Percentiles rank a stretch among this genome's conserved stretches.
These are phyloP conservation scores for Linum lewisii DNA, from an alignment of 345 rosid species.

Conservation along the genomic window DNA sequence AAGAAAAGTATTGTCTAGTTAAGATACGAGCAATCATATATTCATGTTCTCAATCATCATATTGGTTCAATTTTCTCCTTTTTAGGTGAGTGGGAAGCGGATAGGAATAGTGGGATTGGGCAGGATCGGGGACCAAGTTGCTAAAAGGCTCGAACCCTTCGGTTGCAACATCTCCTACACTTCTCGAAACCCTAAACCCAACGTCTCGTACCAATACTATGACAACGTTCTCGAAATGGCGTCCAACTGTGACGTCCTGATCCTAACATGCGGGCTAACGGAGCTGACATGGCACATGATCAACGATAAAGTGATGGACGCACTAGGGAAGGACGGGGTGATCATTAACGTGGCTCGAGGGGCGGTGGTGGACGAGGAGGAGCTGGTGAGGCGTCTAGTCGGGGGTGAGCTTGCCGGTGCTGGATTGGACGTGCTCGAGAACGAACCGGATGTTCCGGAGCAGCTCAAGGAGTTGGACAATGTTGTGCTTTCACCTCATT, in stretches of 20 bases:
- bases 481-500: slow-evolving; percentile 13
- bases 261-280: slow-evolving; percentile 5
- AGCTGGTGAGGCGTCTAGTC: slow-evolving; percentile 4
- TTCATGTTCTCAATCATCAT: too few relatives aligned
- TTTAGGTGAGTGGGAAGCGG: slow-evolving; percentile 15
- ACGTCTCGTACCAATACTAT: background rate
- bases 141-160: slow-evolving; percentile 13
- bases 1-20: too few relatives aligned
- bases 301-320: slow-evolving; percentile 2
- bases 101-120: slow-evolving; percentile 21
- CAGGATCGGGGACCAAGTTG: slow-evolving; percentile 12
- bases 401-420: slow-evolving; percentile 13
- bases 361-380: slow-evolving; percentile 6
- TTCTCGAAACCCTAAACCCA: slow-evolving; percentile 4
- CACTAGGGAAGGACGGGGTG: background rate
- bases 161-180: slow-evolving; percentile 7
- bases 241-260: background rate
- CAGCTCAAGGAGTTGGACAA: slow-evolving; percentile 6
- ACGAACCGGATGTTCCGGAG: slow-evolving; percentile 10
- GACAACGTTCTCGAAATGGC: background rate
- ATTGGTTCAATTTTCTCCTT: too few relatives aligned
- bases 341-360: slow-evolving; percentile 11
- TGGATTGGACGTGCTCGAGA: slow-evolving; percentile 13
- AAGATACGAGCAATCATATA: too few relatives aligned
- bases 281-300: slow-evolving; percentile 3